phyloP scores from a whole-genome alignment of 306 rosid species.

The Acacia confusa region DNA sequence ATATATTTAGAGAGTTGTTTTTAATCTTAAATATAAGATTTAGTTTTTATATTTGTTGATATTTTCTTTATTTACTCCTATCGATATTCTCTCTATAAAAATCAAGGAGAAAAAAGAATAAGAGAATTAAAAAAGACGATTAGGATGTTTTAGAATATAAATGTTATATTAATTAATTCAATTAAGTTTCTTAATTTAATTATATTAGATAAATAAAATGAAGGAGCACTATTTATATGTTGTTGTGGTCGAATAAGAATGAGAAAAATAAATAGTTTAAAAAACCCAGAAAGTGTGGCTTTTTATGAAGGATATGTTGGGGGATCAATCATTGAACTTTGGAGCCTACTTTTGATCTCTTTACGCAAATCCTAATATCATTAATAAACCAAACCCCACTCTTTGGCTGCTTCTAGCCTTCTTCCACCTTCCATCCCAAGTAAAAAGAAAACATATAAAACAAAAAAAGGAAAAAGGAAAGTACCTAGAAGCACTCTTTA shows the following conservation, averaged over 20 bases:
- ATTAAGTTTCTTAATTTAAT: no score
- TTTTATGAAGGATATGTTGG: constrained; percentile 29
- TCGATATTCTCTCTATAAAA: no score
- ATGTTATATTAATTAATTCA: no score
- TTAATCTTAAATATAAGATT: no score
- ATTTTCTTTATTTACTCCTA: no score
- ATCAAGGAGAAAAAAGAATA: no score
- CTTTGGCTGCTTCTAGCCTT: background rate
- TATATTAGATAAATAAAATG: no score
- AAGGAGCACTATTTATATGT: background rate
- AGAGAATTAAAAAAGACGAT: no score
- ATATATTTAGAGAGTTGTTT: no score
- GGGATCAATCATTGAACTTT: constrained; percentile 38
- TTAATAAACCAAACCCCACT: background rate
- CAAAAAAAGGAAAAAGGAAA: background rate
- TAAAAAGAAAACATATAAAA: background rate
- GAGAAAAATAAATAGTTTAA: background rate
- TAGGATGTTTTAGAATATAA: no score
- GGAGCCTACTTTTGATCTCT: background rate
- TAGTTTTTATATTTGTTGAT: no score
- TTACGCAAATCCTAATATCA: background rate
- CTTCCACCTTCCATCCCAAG: background rate
- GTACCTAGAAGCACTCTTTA: background rate
- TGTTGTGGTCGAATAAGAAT: background rate
- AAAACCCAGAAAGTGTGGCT: constrained; percentile 31